Evolutionary conservation across 495 filamentous ascomycete species (phyloP).

Genomic region (Neurospora pannonica): DNA sequence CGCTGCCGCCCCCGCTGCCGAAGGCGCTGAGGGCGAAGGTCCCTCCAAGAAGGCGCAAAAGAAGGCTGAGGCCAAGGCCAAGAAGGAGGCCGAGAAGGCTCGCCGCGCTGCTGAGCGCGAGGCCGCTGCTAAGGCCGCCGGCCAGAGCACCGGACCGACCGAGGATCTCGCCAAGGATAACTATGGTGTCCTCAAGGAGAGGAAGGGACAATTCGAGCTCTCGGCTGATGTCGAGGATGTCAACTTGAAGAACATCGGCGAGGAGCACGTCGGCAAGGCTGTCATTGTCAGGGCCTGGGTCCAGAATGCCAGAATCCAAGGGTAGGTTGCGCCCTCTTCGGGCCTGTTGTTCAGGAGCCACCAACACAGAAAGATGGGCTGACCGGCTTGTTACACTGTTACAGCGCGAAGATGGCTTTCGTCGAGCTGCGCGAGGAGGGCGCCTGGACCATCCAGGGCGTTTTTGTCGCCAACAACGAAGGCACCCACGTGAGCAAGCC

Average conservation of each 20-base stretch:
- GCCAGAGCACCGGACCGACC: slow-evolving; percentile 20
- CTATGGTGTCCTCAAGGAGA: slow-evolving; percentile 39
- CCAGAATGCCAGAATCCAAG: slow-evolving; percentile 79
- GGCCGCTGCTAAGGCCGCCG: slow-evolving; percentile 33
- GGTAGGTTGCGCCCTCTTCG: neutral
- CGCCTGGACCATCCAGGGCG: slow-evolving; percentile 48
- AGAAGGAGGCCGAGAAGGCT: slow-evolving; percentile 45
- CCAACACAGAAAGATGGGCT: neutral
- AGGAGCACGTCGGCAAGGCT: slow-evolving; percentile 59
- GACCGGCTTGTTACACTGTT: neutral
- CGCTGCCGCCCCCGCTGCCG: slow-evolving; percentile 7
- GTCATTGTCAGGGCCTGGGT: slow-evolving; percentile 74
- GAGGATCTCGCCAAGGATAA: slow-evolving; percentile 64
- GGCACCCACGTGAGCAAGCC: slow-evolving; percentile 53
- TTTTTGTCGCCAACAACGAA: slow-evolving; percentile 48
- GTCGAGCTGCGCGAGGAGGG: slow-evolving; percentile 79
- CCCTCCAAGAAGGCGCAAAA: slow-evolving; percentile 47
- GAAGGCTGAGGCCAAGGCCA: slow-evolving; percentile 46
- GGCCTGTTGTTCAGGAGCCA: neutral
- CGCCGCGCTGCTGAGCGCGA: slow-evolving; percentile 40
- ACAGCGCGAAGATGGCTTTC: slow-evolving; percentile 77
- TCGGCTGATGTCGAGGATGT: slow-evolving; percentile 29
- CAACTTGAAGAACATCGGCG: slow-evolving; percentile 43
- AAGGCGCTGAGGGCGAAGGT: slow-evolving; percentile 13
- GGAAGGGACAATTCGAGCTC: slow-evolving; percentile 7